These are phyloP conservation scores for Colletotrichum sansevieriae DNA, from an alignment of 2,329 filamentous ascomycete genomes.

Conservation along the genomic window DNA sequence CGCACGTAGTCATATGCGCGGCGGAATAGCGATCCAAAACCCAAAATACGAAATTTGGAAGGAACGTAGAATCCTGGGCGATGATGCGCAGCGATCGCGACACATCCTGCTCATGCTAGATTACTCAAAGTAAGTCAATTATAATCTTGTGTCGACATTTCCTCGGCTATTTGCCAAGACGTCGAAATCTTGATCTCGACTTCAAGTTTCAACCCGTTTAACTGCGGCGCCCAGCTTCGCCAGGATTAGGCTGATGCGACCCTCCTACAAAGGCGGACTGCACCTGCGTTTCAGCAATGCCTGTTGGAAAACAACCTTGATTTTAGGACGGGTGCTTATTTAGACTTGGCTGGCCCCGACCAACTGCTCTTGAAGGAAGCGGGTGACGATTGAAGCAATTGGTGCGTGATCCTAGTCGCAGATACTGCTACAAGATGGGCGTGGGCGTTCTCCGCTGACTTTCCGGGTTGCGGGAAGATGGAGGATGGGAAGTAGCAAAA, in stretches of 20 bases:
- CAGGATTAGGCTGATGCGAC: conserved; percentile 13
- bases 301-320: conserved; percentile 30
- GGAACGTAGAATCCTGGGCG: conserved; percentile 2
- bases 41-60: no score
- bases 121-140: background rate
- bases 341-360: conserved; percentile 19
- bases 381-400: background rate
- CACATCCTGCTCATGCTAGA: background rate
- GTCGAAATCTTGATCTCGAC: background rate
- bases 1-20: conserved; percentile 3
- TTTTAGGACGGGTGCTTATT: conserved; percentile 31
- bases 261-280: conserved; percentile 8
- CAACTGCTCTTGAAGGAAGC: background rate
- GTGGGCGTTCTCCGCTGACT: background rate
- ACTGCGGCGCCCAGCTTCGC: background rate
- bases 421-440: background rate
- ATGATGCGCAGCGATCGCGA: conserved; percentile 20
- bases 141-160: no score
- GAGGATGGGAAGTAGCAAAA: no score
- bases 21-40: background rate
- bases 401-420: background rate
- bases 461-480: background rate
- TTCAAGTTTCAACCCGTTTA: background rate
- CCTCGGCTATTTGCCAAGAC: background rate
- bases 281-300: conserved; percentile 28